phyloP scores from a whole-genome alignment of 345 rosid species.

The Moricandia arvensis region DNA sequence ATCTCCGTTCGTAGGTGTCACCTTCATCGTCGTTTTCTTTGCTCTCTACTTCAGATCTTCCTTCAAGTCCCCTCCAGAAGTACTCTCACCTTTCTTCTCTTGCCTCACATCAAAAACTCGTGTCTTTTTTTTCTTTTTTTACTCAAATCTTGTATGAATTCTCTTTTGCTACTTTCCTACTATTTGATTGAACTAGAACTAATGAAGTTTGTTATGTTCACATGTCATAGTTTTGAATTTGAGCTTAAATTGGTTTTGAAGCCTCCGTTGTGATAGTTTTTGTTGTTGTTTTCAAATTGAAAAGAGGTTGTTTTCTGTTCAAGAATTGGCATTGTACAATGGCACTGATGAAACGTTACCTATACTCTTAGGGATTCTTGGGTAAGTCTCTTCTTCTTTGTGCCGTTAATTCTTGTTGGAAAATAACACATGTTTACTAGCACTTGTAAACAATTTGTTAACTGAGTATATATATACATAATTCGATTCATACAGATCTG shows the following conservation, averaged over 20 bases:
- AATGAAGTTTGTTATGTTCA: constrained; percentile 1
- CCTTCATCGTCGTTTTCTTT: constrained; percentile 45
- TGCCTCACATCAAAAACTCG: background rate
- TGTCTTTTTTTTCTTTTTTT: too few species aligned
- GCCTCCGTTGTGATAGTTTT: background rate
- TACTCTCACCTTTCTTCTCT: constrained; percentile 20
- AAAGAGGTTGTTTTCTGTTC: constrained; percentile 64
- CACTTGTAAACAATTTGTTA: background rate
- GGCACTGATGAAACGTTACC: constrained; percentile 75
- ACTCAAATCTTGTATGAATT: background rate
- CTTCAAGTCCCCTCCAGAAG: constrained; percentile 40
- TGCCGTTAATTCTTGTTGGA: background rate
- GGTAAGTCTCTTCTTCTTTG: constrained; percentile 44
- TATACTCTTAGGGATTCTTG: constrained; percentile 79
- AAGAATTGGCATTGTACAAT: constrained; percentile 71
- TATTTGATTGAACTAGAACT: background rate
- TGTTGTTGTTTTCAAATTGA: background rate
- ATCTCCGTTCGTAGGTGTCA: constrained; percentile 45
- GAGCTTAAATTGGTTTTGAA: background rate
- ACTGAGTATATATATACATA: background rate
- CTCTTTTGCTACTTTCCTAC: background rate
- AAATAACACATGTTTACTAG: background rate
- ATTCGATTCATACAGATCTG: constrained; percentile 54
- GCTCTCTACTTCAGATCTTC: constrained; percentile 51
- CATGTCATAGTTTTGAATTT: background rate